Base-by-base conservation (phyloP, 2,329 filamentous ascomycete species). In the Epicoccum sorghinum region DNA sequence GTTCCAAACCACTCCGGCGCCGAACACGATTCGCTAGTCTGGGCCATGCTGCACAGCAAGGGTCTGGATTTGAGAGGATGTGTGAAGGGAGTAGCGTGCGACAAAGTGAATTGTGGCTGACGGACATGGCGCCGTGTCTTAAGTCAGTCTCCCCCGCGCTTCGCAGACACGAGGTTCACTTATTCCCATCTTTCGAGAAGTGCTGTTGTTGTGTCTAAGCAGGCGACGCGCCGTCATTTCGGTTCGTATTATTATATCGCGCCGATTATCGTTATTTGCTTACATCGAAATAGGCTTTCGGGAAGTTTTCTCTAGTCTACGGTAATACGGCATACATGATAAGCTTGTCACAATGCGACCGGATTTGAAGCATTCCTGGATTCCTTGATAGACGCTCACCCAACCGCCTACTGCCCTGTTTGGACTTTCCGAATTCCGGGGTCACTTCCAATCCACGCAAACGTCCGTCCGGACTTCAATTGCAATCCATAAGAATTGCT, bases 311-410 rank as follows among this genome's bases (percentile, higher is more conserved):
- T 29, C 41, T 49, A 30, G 24, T 36, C 36, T 38, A 22, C 46
- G 42, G 30, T 32, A 33, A 30, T 25, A 27, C 25, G 9, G 18
- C 35, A 9, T 10, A 14, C 35, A 38, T 4, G 3, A 50, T 56
- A 45, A 23, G 42, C 38, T 44, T 33, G 39, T 36, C 10, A 49
- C 37, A 22, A 56, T 35, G 41, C 37, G 29, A 48, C 13, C 41
- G 44, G 24, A 51, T 47, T 52, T 45, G 44, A 44, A 47, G 44
- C 41, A 52, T 38, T 50, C 37, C 41, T 57, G 41, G 14, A 37
- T 37, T 22, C 46, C 37, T 38, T 14, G 41, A 8, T 46, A 47
- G 25, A 41, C 27, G 32, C 36, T 30, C 36, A 35, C 27, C 41
- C 46, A 32, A 46, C 36, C 25, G 37, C 25, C 37, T 25, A 25